phyloP scores from a whole-genome alignment of 2,329 filamentous ascomycete species.

The Trichophyton schoenleinii region DNA sequence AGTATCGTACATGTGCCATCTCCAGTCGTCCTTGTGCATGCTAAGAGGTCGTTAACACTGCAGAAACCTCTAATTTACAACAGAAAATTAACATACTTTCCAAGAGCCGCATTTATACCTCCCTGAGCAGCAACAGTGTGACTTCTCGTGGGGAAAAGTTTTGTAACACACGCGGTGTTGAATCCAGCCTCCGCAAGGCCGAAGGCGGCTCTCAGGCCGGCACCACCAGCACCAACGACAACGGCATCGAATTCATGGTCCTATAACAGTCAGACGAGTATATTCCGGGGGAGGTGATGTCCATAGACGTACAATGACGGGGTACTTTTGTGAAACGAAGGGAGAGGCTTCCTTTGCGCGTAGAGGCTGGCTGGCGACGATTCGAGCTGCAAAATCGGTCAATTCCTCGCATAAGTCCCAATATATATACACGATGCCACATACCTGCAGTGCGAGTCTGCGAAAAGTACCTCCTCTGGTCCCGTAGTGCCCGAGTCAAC shows the following conservation, averaged over 20 bases:
- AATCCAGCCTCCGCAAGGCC: constrained; percentile 52
- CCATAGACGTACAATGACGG: constrained; percentile 62
- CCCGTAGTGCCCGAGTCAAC: constrained; percentile 52
- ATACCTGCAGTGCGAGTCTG: constrained; percentile 69
- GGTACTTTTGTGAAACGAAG: constrained; percentile 79
- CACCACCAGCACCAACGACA: constrained; percentile 57
- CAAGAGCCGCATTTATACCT: constrained; percentile 50
- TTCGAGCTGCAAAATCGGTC: constrained; percentile 47
- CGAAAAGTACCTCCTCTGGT: constrained; percentile 68
- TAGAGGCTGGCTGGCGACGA: constrained; percentile 74
- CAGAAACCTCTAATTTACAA: neutral
- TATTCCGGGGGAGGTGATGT: neutral
- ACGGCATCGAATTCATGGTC: constrained; percentile 98
- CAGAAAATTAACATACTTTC: constrained; percentile 29
- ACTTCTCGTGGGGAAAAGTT: constrained; percentile 51
- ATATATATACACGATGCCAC: constrained; percentile 17
- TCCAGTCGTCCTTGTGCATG: constrained; percentile 45
- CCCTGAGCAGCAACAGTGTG: constrained; percentile 57
- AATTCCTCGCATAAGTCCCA: neutral
- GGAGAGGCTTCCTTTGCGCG: constrained; percentile 87
- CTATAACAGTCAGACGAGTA: constrained; percentile 29
- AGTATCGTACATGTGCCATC: constrained; percentile 50
- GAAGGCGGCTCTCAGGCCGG: constrained; percentile 51
- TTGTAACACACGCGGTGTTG: constrained; percentile 53
- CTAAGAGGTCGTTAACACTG: constrained; percentile 16